phyloP scores from a whole-genome alignment of 345 rosid species.

The Murraya paniculata region DNA sequence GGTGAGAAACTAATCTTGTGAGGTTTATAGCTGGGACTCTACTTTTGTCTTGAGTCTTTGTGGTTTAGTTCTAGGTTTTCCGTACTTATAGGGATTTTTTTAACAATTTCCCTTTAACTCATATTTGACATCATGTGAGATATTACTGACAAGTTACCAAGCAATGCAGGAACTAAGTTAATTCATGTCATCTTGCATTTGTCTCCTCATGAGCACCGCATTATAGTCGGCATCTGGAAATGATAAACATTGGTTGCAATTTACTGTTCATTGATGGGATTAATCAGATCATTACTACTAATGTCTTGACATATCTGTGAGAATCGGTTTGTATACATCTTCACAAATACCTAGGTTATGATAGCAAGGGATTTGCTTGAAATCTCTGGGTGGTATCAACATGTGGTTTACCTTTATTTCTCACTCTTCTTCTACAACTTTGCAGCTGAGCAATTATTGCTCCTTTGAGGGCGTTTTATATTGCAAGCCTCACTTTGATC shows the following conservation, averaged over 20 bases:
- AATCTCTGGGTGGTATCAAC: background rate
- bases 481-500: slow-evolving; percentile 85
- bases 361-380: background rate
- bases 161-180: background rate
- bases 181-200: background rate
- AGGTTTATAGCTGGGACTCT: background rate
- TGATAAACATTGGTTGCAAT: background rate
- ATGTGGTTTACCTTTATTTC: background rate
- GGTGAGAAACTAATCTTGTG: background rate
- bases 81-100: background rate
- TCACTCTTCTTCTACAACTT: slow-evolving; percentile 6
- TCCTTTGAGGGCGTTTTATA: slow-evolving; percentile 74
- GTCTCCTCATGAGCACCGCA: background rate
- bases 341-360: background rate
- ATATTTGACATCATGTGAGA: background rate
- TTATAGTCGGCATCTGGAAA: background rate
- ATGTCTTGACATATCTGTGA: background rate
- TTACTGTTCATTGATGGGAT: background rate
- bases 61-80: background rate
- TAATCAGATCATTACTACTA: background rate
- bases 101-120: background rate
- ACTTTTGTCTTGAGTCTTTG: background rate
- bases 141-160: background rate
- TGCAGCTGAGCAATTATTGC: slow-evolving; percentile 61
- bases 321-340: background rate